Percentiles rank a stretch among this genome's conserved stretches.
These are phyloP conservation scores for Phyllosticta citribraziliensis DNA, from an alignment of 2,329 filamentous ascomycete genomes.

Conservation along the genomic window DNA sequence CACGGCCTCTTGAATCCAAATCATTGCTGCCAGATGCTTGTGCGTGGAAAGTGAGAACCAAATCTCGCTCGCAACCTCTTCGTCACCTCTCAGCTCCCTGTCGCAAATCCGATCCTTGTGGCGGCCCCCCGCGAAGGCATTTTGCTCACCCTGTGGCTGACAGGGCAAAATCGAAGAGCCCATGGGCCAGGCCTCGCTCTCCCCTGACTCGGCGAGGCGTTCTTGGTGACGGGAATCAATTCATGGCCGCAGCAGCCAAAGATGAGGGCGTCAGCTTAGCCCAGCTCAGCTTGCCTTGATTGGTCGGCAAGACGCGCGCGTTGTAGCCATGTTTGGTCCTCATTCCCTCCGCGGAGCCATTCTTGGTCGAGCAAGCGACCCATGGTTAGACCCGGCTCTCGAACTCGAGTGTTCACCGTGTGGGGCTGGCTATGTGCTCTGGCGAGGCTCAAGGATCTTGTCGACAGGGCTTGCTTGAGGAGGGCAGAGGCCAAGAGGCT, in stretches of 20 bases:
- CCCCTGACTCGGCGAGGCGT: not conserved
- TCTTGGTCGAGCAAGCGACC: slow-evolving; percentile 1
- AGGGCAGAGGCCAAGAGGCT: not conserved
- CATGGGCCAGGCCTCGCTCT: not conserved
- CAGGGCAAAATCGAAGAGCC: not conserved
- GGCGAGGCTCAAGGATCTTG: not conserved
- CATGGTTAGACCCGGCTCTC: not conserved
- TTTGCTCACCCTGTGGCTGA: not conserved
- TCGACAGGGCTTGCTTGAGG: not conserved
- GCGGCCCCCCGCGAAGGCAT: not conserved
- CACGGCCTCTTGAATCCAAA: too few relatives aligned
- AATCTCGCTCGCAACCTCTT: not conserved
- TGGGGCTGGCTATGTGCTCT: not conserved
- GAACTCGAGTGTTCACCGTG: slow-evolving; percentile 5
- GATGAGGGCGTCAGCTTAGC: not conserved
- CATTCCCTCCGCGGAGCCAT: slow-evolving; percentile 2
- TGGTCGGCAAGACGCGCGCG: slow-evolving; percentile 2
- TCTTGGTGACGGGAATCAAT: not conserved
- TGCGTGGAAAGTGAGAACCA: not conserved
- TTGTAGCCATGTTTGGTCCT: not conserved
- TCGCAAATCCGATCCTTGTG: not conserved
- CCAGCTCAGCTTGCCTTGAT: not conserved
- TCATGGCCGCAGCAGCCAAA: not conserved
- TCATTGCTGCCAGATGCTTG: not conserved
- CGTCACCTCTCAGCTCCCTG: not conserved